These are phyloP conservation scores for Ogataea methanolica DNA, from an alignment of 805 yeast genomes.

Conservation along the genomic window DNA sequence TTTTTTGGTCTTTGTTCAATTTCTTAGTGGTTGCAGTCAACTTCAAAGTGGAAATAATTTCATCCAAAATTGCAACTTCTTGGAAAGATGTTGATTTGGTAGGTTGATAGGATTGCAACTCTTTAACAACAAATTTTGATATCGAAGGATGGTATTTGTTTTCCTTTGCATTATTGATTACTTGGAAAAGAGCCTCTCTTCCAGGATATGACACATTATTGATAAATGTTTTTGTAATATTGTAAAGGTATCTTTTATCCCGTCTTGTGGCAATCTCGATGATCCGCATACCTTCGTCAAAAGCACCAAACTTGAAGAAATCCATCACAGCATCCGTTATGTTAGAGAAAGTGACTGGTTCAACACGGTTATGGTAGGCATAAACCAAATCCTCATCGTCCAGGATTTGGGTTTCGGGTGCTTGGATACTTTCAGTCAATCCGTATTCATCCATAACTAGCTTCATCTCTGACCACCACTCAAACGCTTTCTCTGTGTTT, in stretches of 20 bases:
- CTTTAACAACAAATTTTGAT: slow-evolving; percentile 12
- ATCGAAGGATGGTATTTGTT: slow-evolving; percentile 12
- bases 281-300: slow-evolving; percentile 19
- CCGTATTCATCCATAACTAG: slow-evolving; percentile 23
- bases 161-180: slow-evolving; percentile 6
- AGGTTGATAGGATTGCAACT: slow-evolving; percentile 9
- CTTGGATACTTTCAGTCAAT: slow-evolving; percentile 15
- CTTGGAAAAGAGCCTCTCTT: slow-evolving; percentile 19
- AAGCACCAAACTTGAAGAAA: slow-evolving; percentile 16
- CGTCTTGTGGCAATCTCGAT: slow-evolving; percentile 17
- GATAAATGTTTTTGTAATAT: slow-evolving; percentile 15
- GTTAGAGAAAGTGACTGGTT: slow-evolving; percentile 22
- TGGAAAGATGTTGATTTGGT: slow-evolving; percentile 11
- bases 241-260: slow-evolving; percentile 19
- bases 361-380: slow-evolving; percentile 26
- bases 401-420: slow-evolving; percentile 19
- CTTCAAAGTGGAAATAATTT: slow-evolving; percentile 6
- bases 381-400: slow-evolving; percentile 19
- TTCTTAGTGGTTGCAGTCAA: not conserved
- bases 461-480: slow-evolving; percentile 31
- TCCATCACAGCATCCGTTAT: slow-evolving; percentile 21
- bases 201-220: slow-evolving; percentile 17
- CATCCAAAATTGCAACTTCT: slow-evolving; percentile 22
- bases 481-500: slow-evolving; percentile 24
- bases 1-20: slow-evolving; percentile 4